A percentile compares a stretch with the other conserved stretches of the same genome.
Conservation (phyloP, 1,284 basidiomycete species). For the Lentinus polychrous region DNA sequence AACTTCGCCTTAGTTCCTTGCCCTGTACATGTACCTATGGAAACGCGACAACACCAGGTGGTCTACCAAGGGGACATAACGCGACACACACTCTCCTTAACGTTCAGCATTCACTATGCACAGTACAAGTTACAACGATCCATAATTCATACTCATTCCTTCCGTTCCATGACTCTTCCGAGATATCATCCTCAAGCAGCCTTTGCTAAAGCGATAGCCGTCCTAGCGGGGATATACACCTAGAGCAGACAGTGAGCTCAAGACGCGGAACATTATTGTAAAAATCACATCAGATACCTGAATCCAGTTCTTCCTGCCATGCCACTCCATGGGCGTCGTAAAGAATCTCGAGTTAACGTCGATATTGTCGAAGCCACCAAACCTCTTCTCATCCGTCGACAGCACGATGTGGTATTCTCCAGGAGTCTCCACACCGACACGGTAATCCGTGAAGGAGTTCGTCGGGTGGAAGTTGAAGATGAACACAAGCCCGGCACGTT, state of each 20-base stretch:
- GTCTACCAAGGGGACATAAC: too few species aligned
- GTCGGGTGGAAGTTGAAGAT: constrained; percentile 95
- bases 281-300: constrained; percentile 47
- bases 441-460: constrained; percentile 87
- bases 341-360: constrained; percentile 60
- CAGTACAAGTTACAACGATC: too few species aligned
- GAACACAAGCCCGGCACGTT: constrained; percentile 89
- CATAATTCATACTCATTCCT: constrained; percentile 15
- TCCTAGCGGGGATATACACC: constrained; percentile 78
- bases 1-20: too few species aligned
- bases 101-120: too few species aligned
- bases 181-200: constrained; percentile 37
- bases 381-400: constrained; percentile 79
- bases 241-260: constrained; percentile 23
- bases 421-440: constrained; percentile 80
- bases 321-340: constrained; percentile 90
- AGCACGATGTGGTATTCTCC: constrained; percentile 86
- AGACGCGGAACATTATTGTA: neutral
- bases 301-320: constrained; percentile 81
- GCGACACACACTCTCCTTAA: too few species aligned
- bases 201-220: constrained; percentile 66
- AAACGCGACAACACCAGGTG: too few species aligned
- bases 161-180: neutral
- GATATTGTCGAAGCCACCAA: constrained; percentile 87
- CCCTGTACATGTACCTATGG: too few species aligned